Conservation (phyloP, 352 stramenopile species). For the Phytophthora foliorum region DNA sequence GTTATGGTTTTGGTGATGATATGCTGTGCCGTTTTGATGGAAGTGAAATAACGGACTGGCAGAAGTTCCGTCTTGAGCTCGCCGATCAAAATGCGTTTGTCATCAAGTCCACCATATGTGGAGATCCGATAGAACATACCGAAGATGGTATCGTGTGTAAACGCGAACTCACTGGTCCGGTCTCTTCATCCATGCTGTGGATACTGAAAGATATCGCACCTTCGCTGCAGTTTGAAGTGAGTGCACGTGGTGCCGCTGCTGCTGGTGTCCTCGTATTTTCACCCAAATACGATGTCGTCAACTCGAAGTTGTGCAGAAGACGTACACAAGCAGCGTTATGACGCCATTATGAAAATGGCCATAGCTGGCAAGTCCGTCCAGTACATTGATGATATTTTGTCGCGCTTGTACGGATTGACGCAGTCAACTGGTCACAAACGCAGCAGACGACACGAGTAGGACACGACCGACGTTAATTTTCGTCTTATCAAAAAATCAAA, state of each 20-base stretch:
- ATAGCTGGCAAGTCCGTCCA: background rate
- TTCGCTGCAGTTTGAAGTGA: too few relatives aligned
- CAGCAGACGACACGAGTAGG: background rate
- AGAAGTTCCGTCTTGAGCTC: background rate
- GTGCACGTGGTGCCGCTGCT: too few relatives aligned
- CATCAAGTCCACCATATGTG: background rate
- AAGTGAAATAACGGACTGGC: background rate
- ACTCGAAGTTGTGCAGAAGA: background rate
- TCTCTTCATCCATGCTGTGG: background rate
- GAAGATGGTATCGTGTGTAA: background rate
- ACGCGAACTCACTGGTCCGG: background rate
- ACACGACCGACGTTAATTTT: too few relatives aligned
- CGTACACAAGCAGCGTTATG: background rate
- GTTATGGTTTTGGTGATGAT: background rate
- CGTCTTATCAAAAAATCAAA: too few relatives aligned
- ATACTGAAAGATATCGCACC: background rate
- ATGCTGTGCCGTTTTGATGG: background rate
- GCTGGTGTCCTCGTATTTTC: too few relatives aligned
- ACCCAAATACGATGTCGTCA: background rate
- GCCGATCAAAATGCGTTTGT: background rate
- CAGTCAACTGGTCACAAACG: background rate
- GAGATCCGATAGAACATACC: background rate
- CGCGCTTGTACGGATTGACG: background rate
- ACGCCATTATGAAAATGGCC: constrained; percentile 1
- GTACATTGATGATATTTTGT: background rate